Conservation (phyloP, 2,329 filamentous ascomycete species). For the Phyllosticta citrichinensis region DNA sequence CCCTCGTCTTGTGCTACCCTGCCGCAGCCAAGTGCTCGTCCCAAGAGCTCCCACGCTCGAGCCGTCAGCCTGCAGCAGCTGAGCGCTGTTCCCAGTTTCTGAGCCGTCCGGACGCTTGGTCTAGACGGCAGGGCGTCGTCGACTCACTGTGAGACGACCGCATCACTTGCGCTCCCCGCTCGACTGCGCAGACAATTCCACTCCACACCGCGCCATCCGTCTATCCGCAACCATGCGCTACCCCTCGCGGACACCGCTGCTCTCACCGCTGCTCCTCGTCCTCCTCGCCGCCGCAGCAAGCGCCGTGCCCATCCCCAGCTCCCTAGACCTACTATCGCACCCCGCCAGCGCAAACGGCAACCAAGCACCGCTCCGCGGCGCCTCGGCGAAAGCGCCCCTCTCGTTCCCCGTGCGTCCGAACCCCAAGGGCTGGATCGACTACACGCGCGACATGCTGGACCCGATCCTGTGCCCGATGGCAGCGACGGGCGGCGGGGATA, state of each 20-base stretch:
- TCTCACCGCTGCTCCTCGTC: background rate
- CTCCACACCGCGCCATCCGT: background rate
- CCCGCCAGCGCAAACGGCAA: background rate
- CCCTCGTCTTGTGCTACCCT: background rate
- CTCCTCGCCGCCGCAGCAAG: background rate
- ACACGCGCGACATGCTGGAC: constrained; percentile 2
- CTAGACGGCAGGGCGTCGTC: no score
- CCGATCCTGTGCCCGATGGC: constrained; percentile 2
- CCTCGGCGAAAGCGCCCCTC: background rate
- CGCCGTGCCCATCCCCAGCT: background rate
- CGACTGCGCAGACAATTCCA: background rate
- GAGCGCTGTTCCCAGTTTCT: background rate
- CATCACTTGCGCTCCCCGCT: no score
- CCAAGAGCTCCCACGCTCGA: background rate
- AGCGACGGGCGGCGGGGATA: background rate
- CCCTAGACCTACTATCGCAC: background rate
- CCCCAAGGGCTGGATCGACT: constrained; percentile 3
- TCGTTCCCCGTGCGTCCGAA: background rate
- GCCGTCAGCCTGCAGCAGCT: background rate
- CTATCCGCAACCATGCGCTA: background rate
- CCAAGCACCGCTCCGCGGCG: background rate
- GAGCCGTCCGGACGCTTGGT: no score
- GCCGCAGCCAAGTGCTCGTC: background rate
- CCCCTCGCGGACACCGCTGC: background rate
- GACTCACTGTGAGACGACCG: no score